These are phyloP conservation scores for Tolypocladium album DNA, from an alignment of 2,329 filamentous ascomycete genomes.

Conservation along the genomic window DNA sequence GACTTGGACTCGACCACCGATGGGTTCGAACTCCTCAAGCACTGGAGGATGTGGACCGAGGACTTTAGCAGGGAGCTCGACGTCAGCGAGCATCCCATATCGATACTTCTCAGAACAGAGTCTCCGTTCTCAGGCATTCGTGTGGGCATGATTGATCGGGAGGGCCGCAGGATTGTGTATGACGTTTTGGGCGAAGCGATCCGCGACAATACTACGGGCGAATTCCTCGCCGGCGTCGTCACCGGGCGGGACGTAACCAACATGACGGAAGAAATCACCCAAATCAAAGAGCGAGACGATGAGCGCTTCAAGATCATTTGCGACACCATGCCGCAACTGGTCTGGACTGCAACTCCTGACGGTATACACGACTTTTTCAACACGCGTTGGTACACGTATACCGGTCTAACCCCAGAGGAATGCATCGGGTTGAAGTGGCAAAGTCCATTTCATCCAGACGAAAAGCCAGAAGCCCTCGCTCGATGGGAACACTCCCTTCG, in stretches of 20 bases:
- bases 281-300: slow-evolving; percentile 61
- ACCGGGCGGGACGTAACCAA: slow-evolving; percentile 63
- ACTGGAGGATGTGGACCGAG: slow-evolving; percentile 53
- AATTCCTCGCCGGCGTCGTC: slow-evolving; percentile 64
- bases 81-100: slow-evolving; percentile 54
- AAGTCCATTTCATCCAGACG: slow-evolving; percentile 58
- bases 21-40: slow-evolving; percentile 44
- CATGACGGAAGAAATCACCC: slow-evolving; percentile 57
- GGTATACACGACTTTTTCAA: slow-evolving; percentile 66
- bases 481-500: slow-evolving; percentile 52
- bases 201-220: slow-evolving; percentile 53
- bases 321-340: slow-evolving; percentile 60
- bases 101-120: slow-evolving; percentile 50
- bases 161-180: slow-evolving; percentile 44
- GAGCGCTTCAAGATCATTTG: slow-evolving; percentile 66
- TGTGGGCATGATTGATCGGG: slow-evolving; percentile 50
- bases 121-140: slow-evolving; percentile 46
- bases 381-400: slow-evolving; percentile 70
- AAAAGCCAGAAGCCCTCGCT: slow-evolving; percentile 42
- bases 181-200: slow-evolving; percentile 60
- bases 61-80: slow-evolving; percentile 52
- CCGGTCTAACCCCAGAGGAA: slow-evolving; percentile 51
- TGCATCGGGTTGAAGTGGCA: slow-evolving; percentile 54
- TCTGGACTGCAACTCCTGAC: slow-evolving; percentile 62
- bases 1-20: slow-evolving; percentile 28